Conservation (phyloP, 148 eudicot genomes). For the Silene uniflora region DNA sequence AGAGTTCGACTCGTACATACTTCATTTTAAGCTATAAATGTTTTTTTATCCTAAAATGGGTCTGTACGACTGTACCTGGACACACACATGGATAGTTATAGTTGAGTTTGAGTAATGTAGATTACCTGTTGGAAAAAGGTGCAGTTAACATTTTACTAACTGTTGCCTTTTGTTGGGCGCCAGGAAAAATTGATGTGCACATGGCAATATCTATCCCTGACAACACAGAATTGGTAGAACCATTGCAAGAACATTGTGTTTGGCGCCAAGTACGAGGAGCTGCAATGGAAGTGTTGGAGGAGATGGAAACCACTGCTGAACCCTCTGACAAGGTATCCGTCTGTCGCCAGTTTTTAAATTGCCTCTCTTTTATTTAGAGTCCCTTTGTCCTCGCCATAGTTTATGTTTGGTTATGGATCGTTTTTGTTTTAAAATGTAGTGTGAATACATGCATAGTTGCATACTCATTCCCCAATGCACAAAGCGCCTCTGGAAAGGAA, state of each 20-base stretch:
- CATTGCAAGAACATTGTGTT: conserved; percentile 67
- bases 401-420: no score
- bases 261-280: conserved; percentile 93
- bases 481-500: no score
- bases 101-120: not conserved
- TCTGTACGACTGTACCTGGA: no score
- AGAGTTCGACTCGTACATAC: no score
- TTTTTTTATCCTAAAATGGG: no score
- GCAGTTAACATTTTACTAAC: conserved; percentile 8
- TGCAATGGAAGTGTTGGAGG: conserved; percentile 60
- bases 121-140: not conserved
- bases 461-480: no score
- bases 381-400: not conserved
- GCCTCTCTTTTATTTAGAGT: not conserved
- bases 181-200: conserved; percentile 72
- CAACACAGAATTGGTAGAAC: conserved; percentile 65
- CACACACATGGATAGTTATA: no score
- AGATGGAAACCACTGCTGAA: conserved; percentile 38
- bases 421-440: no score
- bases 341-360: not conserved
- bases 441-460: no score
- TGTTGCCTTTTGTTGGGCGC: conserved; percentile 13
- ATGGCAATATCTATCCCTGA: conserved; percentile 63
- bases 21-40: no score
- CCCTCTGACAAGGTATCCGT: conserved; percentile 52